A percentile compares a stretch with the other conserved stretches of the same genome.
Conservation (phyloP, 805 yeast genomes). For the Tetrapisispora fleetii region DNA sequence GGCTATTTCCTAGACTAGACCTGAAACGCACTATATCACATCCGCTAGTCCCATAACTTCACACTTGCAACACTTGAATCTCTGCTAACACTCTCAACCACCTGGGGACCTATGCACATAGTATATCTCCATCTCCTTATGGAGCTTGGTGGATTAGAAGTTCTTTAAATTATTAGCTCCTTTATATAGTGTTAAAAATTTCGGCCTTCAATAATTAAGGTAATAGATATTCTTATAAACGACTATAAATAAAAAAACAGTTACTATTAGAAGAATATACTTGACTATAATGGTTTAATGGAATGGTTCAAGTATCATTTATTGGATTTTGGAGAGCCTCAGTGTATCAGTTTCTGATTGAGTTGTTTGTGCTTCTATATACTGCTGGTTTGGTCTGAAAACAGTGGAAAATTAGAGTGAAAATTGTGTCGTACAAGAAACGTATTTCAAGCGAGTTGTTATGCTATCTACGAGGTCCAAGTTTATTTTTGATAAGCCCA, state of each 20-base stretch:
- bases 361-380: too few relatives aligned
- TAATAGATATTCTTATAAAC: not conserved
- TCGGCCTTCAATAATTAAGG: not conserved
- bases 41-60: too few relatives aligned
- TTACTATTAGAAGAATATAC: not conserved
- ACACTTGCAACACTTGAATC: too few relatives aligned
- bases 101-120: too few relatives aligned
- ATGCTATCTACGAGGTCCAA: not conserved
- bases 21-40: too few relatives aligned
- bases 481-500: not conserved
- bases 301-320: too few relatives aligned
- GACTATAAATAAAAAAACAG: not conserved
- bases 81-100: too few relatives aligned
- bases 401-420: not conserved
- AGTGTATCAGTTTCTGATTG: not conserved
- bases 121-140: too few relatives aligned
- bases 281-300: too few relatives aligned
- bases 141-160: too few relatives aligned
- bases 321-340: not conserved
- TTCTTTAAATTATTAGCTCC: not conserved
- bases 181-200: not conserved
- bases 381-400: not conserved
- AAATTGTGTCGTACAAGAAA: not conserved
- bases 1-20: too few relatives aligned
- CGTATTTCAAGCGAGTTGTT: not conserved